phyloP scores from a whole-genome alignment of 1,284 basidiomycete genomes.

The Trametes polyzona region DNA sequence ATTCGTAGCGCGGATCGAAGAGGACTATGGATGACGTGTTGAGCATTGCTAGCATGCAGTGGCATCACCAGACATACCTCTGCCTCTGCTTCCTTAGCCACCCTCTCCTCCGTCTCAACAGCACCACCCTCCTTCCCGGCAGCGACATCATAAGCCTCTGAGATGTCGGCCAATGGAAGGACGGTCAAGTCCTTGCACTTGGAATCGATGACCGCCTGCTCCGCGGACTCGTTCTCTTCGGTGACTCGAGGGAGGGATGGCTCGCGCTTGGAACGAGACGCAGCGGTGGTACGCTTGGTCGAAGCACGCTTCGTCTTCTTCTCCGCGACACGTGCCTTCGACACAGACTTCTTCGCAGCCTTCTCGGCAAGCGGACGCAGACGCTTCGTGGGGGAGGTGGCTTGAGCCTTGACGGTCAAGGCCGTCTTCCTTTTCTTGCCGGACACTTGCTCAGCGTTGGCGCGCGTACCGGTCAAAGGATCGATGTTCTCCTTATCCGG shows the following conservation, averaged over 20 bases:
- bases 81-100: slow-evolving; percentile 3
- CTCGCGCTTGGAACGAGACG: slow-evolving; percentile 25
- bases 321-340: slow-evolving; percentile 20
- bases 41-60: neutral
- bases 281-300: slow-evolving; percentile 20
- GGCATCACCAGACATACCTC: slow-evolving; percentile 2
- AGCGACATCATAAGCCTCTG: slow-evolving; percentile 51
- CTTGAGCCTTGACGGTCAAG: slow-evolving; percentile 55
- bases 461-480: slow-evolving; percentile 67
- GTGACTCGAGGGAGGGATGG: slow-evolving; percentile 46
- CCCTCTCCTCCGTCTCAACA: neutral
- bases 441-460: slow-evolving; percentile 39
- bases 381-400: slow-evolving; percentile 48
- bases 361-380: slow-evolving; percentile 55
- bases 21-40: neutral
- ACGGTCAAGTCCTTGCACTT: slow-evolving; percentile 69
- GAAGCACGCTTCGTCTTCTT: slow-evolving; percentile 28
- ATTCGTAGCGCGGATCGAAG: neutral
- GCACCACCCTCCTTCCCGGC: slow-evolving; percentile 18
- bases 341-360: slow-evolving; percentile 25
- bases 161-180: slow-evolving; percentile 64
- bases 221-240: slow-evolving; percentile 42
- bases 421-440: slow-evolving; percentile 69
- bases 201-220: slow-evolving; percentile 49
- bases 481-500: slow-evolving; percentile 79